Percentiles rank a stretch among this genome's conserved stretches.
These are phyloP conservation scores for Peterozyma xylosa DNA, from an alignment of 805 yeast species.

Conservation along the genomic window DNA sequence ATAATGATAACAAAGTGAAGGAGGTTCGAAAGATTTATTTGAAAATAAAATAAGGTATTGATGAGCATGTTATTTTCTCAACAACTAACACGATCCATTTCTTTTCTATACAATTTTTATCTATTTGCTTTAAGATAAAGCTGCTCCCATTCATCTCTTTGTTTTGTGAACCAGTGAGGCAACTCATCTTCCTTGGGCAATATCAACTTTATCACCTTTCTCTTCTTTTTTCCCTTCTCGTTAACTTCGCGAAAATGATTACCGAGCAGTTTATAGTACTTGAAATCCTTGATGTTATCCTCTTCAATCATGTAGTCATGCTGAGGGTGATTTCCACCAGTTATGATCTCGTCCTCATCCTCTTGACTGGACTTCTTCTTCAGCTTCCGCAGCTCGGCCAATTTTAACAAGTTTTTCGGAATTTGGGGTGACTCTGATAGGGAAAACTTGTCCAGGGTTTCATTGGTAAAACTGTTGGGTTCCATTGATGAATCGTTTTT, in stretches of 20 bases:
- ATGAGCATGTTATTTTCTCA: no score
- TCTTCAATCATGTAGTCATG: slow-evolving; percentile 12
- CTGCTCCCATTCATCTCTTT: slow-evolving; percentile 62
- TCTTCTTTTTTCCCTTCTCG: slow-evolving; percentile 23
- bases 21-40: no score
- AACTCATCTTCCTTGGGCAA: slow-evolving; percentile 57
- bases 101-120: no score
- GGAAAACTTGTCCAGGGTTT: slow-evolving; percentile 35
- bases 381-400: slow-evolving; percentile 42
- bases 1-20: no score
- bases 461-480: not conserved
- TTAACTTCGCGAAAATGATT: slow-evolving; percentile 5
- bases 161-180: slow-evolving; percentile 70
- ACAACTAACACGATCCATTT: no score
- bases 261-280: slow-evolving; percentile 2
- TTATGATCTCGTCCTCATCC: slow-evolving; percentile 16
- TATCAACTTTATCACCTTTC: slow-evolving; percentile 32
- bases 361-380: slow-evolving; percentile 22
- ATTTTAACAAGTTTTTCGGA: slow-evolving; percentile 48
- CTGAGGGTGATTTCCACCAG: slow-evolving; percentile 9
- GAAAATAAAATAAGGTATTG: no score
- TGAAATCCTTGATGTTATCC: slow-evolving; percentile 1
- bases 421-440: slow-evolving; percentile 64
- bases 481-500: slow-evolving; percentile 1
- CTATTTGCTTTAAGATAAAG: not conserved